Evolutionary conservation across 2,329 filamentous ascomycete species (phyloP).

Genomic region (Xylaria sp.): DNA sequence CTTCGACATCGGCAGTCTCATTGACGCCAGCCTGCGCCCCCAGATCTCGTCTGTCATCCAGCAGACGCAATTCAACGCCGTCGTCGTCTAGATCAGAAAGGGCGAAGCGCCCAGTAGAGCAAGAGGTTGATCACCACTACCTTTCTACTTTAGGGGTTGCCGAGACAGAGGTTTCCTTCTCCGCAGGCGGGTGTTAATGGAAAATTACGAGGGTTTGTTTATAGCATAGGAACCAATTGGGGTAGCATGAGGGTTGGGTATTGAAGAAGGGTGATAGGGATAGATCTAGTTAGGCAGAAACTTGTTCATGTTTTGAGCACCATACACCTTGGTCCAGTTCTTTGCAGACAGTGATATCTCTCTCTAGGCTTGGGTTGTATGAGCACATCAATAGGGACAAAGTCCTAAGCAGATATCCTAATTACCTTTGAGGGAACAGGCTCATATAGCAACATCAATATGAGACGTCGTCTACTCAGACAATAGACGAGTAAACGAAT

Average conservation of each 20-base stretch:
- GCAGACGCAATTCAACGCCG: conserved; percentile 25
- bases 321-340: not conserved
- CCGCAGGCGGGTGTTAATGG: conserved; percentile 22
- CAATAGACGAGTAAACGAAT: no score
- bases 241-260: not conserved
- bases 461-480: no score
- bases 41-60: conserved; percentile 44
- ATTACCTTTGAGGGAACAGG: no score
- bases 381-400: not conserved
- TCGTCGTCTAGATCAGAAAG: conserved; percentile 6
- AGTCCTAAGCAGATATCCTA: not conserved
- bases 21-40: conserved; percentile 36
- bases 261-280: conserved; percentile 2
- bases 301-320: conserved; percentile 6
- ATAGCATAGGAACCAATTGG: not conserved
- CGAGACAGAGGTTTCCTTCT: conserved; percentile 19
- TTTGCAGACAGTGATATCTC: not conserved
- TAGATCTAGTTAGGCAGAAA: conserved; percentile 14
- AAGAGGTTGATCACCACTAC: not conserved
- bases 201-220: conserved; percentile 11
- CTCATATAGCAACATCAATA: no score
- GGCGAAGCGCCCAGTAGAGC: not conserved
- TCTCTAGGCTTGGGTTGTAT: not conserved
- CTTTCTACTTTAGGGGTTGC: conserved; percentile 10
- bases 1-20: conserved; percentile 43